Base-by-base conservation (phyloP, 768 basidiomycete species). In the Hortiboletus flavorubellus region DNA sequence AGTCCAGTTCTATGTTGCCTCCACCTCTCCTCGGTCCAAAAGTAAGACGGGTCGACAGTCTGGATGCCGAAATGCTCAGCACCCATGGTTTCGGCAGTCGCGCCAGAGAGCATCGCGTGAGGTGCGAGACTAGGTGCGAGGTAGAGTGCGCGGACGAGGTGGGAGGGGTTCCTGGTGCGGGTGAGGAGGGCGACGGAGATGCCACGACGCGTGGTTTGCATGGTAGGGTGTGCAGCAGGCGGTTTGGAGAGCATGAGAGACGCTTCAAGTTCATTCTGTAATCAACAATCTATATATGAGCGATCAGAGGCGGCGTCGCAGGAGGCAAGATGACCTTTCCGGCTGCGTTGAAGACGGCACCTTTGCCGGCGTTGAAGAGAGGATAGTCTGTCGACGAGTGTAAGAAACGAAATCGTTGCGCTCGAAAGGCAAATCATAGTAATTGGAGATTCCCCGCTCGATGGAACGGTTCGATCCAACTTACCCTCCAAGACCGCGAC, bases 191-290 rank as follows among this genome's bases (percentile, higher is more conserved):
- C 82, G 21, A 84, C 65, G 1, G 83, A 83, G 46, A 83, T 67
- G 4, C 87, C 89, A 11, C 87, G 81, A 21, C 90, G 78, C 6
- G 78, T 75, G 2, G 75, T 14, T 0, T 84, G 81, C 46, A 91
- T 81, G 31, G 78, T 64, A 0, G 86, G 81, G 59, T 86, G 80
- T 11, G 84, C 79, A 2, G 76, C 70, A 1, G 91, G 91, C 0
- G 91, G 89, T 54, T 81, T 83, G 43, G 90, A 91, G 15, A 91
- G 76, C 86, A 91, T 90, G 55, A 93, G 59, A 6, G 89, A 91
- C 1, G 86, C 76, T 68, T 93, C 91, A 3, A 93, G 78, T 71
- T 93, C 91, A 60, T 86, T 89, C 89, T 92, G 61, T 43, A 49
- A 48, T 23, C 14, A 26, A 46, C 10, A 18, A 1, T 21, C 23